These are phyloP conservation scores for Nissolia schottii DNA, from an alignment of 306 rosid species.

Conservation along the genomic window DNA sequence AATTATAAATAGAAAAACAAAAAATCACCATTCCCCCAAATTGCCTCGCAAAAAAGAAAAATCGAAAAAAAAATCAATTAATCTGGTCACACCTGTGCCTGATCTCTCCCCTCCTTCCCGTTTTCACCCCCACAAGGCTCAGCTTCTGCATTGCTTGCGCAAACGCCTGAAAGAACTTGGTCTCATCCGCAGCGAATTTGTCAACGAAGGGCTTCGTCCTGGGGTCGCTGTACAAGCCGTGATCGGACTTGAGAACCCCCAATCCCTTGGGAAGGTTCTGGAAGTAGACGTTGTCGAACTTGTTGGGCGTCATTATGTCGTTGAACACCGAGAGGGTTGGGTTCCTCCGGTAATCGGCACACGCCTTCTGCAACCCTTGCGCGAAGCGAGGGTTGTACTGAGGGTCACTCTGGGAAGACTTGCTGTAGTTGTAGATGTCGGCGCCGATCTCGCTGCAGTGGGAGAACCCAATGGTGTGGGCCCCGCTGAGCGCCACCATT, in stretches of 20 bases:
- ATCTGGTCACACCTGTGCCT: slow-evolving; percentile 78
- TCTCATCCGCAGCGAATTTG: slow-evolving; percentile 47
- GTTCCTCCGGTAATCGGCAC: slow-evolving; percentile 45
- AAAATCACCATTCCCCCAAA: neutral
- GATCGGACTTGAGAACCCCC: slow-evolving; percentile 78
- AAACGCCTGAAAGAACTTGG: slow-evolving; percentile 55
- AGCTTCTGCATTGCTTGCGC: slow-evolving; percentile 72
- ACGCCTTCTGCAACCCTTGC: slow-evolving; percentile 49
- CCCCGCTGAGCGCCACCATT: slow-evolving; percentile 74
- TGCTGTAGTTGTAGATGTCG: slow-evolving; percentile 45
- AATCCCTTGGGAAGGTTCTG: slow-evolving; percentile 70
- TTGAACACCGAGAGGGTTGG: slow-evolving; percentile 80
- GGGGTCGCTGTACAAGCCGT: slow-evolving; percentile 45
- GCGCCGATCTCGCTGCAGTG: slow-evolving; percentile 55
- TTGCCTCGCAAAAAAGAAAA: neutral
- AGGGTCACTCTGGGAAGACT: neutral
- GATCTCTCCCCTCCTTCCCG: slow-evolving; percentile 75
- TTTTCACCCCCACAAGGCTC: slow-evolving; percentile 47
- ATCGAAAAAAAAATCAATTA: slow-evolving; percentile 30
- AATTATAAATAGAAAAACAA: neutral
- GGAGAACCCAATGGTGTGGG: slow-evolving; percentile 86
- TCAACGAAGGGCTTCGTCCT: slow-evolving; percentile 58
- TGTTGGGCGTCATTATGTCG: slow-evolving; percentile 81
- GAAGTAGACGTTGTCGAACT: slow-evolving; percentile 73
- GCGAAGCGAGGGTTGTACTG: slow-evolving; percentile 61